Evolutionary conservation across 1,139 yeast species (phyloP), one percentile per base, ranked within the genome.

Genomic region (Candida smagusa): DNA sequence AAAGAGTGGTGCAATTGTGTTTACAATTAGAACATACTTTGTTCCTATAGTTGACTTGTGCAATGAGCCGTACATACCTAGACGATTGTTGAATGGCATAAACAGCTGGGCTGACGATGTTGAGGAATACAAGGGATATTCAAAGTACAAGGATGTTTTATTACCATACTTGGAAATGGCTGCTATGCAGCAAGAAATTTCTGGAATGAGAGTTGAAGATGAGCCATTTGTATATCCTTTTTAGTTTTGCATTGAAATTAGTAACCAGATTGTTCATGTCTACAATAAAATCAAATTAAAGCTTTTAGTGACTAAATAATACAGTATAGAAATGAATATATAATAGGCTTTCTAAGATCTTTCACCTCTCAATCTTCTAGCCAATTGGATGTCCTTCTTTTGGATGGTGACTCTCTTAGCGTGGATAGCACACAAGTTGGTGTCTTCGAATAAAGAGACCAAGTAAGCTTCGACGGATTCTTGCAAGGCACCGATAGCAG

Each of bases 281-380:
- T 16, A 16, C 19, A 5, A 5, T 16, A 16, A 5, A 16, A 16
- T 16, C 19, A 16, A 16, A 16, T 16, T 16, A 16, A 16, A 16
- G 19, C 19, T 16, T 16, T 16, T 16, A 16, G 19, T 16, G 23
- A 28, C 42, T 36, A 33, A 40, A 30, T 40, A 40, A 40, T 40
- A 40, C 43, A 40, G 36, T 35, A 33, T 39, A 43, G 47, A 40
- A 45, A 29, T 35, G 37, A 38, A 42, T 12, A 31, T 28, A 9
- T 29, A 9, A 16, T 31, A 30, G 31, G 26, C 32, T 28, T 33
- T 45, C 42, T 55, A 55, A 36, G 61, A 51, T 81, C 92, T 83
- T 76, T 84, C 97, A 70, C 97, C 97, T 79, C 97, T 89, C 69
- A 90, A 84, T 84, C 97, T 92, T 81, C 97, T 89, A 55, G 97